Percentiles rank a stretch among this genome's conserved stretches.
Evolutionary conservation across 164 flowering plant genomes (phyloP).

Genomic region (Litsea cubeba): DNA sequence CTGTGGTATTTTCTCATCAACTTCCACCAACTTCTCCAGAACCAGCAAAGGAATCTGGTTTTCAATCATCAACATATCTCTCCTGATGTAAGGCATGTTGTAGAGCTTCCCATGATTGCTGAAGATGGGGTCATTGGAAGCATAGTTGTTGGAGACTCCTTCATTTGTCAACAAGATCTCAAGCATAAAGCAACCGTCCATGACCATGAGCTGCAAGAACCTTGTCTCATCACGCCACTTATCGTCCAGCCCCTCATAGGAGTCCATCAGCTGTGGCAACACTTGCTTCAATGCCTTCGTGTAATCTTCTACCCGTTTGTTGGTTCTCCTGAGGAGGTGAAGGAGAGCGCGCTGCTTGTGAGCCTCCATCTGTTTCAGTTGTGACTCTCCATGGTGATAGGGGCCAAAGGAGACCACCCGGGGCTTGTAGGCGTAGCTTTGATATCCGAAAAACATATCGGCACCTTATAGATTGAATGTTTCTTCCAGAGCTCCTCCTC

Average conservation of each 20-base stretch:
- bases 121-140: conserved; percentile 51
- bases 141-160: conserved; percentile 26
- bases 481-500: conserved; percentile 28
- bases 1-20: conserved; percentile 20
- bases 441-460: conserved; percentile 10
- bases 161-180: conserved; percentile 31
- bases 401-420: conserved; percentile 48
- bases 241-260: conserved; percentile 29
- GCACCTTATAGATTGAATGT: conserved; percentile 25
- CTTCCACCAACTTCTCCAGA: conserved; percentile 29
- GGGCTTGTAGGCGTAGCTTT: conserved; percentile 33
- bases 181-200: conserved; percentile 55
- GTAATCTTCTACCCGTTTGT: conserved; percentile 21
- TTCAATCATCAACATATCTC: conserved; percentile 64
- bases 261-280: conserved; percentile 16
- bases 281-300: conserved; percentile 21
- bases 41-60: conserved; percentile 55
- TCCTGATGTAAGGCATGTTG: conserved; percentile 37
- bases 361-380: conserved; percentile 36
- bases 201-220: conserved; percentile 41
- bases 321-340: conserved; percentile 39
- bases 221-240: conserved; percentile 22
- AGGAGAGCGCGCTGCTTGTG: conserved; percentile 54
- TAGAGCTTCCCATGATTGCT: conserved; percentile 48
- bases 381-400: conserved; percentile 37